Base-by-base conservation (phyloP, 371 early-diverging fungal species). In the Nosema bombycis region DNA sequence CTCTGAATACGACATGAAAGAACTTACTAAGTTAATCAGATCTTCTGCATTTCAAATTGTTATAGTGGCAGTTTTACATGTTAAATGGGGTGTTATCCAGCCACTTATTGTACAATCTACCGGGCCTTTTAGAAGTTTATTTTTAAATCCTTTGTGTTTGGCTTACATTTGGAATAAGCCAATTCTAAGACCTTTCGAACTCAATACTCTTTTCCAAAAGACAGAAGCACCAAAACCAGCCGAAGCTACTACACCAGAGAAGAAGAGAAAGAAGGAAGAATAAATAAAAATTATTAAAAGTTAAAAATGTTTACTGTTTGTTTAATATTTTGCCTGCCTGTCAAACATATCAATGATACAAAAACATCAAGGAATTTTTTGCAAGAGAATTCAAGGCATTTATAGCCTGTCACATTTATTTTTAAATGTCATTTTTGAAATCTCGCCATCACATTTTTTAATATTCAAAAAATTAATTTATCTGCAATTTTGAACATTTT, bases 141-240 rank as follows among this genome's bases (percentile, higher is more conserved):
- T 86, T 57, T 77, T 86, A 30, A 83, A 65, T 66, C 85, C 85
- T 24, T 82, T 85, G 15, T 83, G 76, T 74, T 73, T 76, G 26
- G 83, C 77, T 72, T 82, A 85, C 67, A 63, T 86, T 36, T 79
- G 80, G 24, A 77, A 78, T 24, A 75, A 54, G 36, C 71, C 78
- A 54, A 73, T 86, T 33, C 74, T 80, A 30, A 79, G 87, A 61
- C 87, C 87, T n/a, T 86, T 80, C 60, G 85, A 85, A n/a, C 62
- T 80, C 26, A 86, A 86, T 60, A 70, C 72, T 18, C 32, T 86
- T 23, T 84, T 85, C 74, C 28, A 63, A 23, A 55, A 74, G 38
- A 28, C 26, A 34, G 56, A 69, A n/a, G 24, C 24, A 26, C 23
- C 55, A 57, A n/a, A 65, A 58, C 36, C 30, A 14, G 33, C 28